Percentiles rank a stretch among this genome's conserved stretches.
Evolutionary conservation across 257 asterid genomes (phyloP).

Genomic region (Nicotiana attenuata): DNA sequence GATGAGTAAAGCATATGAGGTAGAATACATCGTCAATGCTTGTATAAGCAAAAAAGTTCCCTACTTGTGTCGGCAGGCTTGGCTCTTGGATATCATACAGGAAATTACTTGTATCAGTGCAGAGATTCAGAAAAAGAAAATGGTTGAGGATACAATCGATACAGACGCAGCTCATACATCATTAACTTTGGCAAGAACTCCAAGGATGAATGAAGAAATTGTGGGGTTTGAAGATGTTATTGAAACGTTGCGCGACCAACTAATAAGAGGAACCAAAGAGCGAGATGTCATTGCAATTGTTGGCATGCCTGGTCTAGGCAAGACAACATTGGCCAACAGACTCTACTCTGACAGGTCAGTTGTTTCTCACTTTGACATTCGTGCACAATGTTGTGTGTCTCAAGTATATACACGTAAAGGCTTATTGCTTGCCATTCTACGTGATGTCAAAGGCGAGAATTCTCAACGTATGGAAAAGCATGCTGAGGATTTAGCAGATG

Average conservation of each 20-base stretch:
- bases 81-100: neutral
- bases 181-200: neutral
- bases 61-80: neutral
- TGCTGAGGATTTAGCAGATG: neutral
- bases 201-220: neutral
- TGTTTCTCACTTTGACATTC: too few relatives aligned
- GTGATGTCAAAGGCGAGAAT: neutral
- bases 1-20: neutral
- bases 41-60: neutral
- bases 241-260: neutral
- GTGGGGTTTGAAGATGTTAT: neutral
- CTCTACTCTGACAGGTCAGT: too few relatives aligned
- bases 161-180: neutral
- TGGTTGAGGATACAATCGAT: neutral
- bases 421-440: neutral
- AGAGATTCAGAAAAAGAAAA: neutral
- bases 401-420: neutral
- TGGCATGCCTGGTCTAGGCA: neutral
- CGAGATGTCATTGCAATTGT: neutral
- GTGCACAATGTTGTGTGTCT: too few relatives aligned
- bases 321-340: too few relatives aligned
- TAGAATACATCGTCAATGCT: neutral
- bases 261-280: neutral
- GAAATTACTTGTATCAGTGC: neutral
- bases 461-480: neutral